Base-by-base conservation (phyloP, 2,329 filamentous ascomycete genomes). In the Scedosporium minutisporum region DNA sequence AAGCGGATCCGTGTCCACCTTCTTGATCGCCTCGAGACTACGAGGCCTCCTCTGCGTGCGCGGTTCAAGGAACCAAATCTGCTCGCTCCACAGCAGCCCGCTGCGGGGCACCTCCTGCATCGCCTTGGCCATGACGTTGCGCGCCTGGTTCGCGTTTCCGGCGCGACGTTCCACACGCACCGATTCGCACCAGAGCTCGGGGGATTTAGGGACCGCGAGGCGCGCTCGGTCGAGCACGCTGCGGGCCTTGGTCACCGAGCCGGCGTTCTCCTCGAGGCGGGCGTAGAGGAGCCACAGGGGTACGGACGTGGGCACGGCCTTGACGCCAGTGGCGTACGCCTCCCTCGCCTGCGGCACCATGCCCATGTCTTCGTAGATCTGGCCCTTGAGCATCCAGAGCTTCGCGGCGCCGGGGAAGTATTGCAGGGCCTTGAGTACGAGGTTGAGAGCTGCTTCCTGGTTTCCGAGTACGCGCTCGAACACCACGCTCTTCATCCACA, bases 381-480 rank as follows among this genome's bases (percentile, higher is more conserved):
- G 95, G 0, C 96, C 95, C 76, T 99, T 99, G 79, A 96, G 90
- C 90, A 97, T 97, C 88, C 93, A 97, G 25, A 99, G 82, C 76
- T 97, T 97, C 61, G 91, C 83, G 12, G 89, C 86, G 55, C 87
- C 84, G 0, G 95, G 93, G 77, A 96, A 99, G 9, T 91, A 82
- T 67, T 93, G 88, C 42, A 99, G 79, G 1, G 89, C 95, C 71
- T 96, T 88, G 64, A 93, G 91, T 53, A 90, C 90, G 10, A 99
- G 86, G 69, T 96, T 90, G 14, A 99, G 82, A 0, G 95, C 93
- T 1, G 87, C 86, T 57, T 96, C 91, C 27, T 81, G 80, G 68
- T 95, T 88, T 63, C 87, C 89, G 23, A 91, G 80, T 68, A 96
- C 91, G 14, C 95, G 85, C 75, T 99, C 95, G 70, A 96, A 96